Evolutionary conservation across 2,329 filamentous ascomycete species (phyloP).

Genomic region (Canariomyces notabilis): DNA sequence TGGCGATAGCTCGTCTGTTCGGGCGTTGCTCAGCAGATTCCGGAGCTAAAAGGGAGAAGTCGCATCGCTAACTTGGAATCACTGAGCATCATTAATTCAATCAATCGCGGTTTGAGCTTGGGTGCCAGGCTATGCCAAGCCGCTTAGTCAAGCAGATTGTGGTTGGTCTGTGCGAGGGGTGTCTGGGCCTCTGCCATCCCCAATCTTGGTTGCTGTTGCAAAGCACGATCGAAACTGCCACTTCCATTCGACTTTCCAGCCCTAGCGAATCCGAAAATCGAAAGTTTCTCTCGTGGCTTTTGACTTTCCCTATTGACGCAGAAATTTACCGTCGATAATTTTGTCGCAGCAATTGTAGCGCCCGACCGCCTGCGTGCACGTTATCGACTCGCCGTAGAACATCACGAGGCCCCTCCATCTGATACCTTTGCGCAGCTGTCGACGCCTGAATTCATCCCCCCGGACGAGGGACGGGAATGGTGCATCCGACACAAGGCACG

Average conservation of each 20-base stretch:
- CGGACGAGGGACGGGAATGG: slow-evolving; percentile 18
- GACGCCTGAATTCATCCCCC: slow-evolving; percentile 1
- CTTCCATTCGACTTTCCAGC: slow-evolving; percentile 2
- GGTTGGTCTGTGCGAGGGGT: slow-evolving; percentile 10
- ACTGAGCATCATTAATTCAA: too few species aligned
- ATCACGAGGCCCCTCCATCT: neutral
- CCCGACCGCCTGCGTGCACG: neutral
- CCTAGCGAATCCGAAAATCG: neutral
- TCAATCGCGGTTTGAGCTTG: slow-evolving; percentile 9
- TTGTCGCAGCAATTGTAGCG: neutral
- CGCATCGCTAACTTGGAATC: slow-evolving; percentile 3
- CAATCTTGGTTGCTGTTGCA: slow-evolving; percentile 7
- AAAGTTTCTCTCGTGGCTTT: neutral
- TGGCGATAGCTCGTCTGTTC: slow-evolving; percentile 22
- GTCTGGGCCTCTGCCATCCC: slow-evolving; percentile 8
- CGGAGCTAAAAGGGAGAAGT: slow-evolving; percentile 6
- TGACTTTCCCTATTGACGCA: neutral
- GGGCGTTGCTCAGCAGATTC: slow-evolving; percentile 11
- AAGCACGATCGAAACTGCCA: slow-evolving; percentile 13
- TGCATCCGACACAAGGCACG: slow-evolving; percentile 10
- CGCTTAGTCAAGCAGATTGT: slow-evolving; percentile 8
- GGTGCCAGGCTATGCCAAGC: slow-evolving; percentile 1
- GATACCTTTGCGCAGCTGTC: slow-evolving; percentile 6
- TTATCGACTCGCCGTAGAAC: neutral
- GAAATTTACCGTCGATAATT: neutral